Percentiles rank a stretch among this genome's conserved stretches.
Evolutionary conservation across 169 alveolate species (phyloP).

Genomic region (Cryptosporidium muris): DNA sequence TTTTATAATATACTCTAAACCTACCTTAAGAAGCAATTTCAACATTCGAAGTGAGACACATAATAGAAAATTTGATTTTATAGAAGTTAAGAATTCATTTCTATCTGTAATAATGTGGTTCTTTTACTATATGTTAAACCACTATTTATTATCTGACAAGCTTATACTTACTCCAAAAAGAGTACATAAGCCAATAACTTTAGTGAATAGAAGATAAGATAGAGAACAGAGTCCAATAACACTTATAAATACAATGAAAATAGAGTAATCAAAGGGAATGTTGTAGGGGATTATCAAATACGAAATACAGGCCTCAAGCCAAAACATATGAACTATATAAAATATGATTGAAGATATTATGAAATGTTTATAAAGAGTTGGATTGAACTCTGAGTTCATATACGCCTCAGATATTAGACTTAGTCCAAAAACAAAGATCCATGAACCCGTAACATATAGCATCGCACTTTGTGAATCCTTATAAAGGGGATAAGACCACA

Average conservation of each 20-base stretch:
- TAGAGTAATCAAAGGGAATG: conserved; percentile 34
- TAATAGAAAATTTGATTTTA: no score
- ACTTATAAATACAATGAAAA: conserved; percentile 14
- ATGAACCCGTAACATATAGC: conserved; percentile 44
- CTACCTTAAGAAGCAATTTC: background rate
- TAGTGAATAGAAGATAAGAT: conserved; percentile 21
- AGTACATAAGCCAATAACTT: conserved; percentile 24
- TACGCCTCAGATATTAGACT: conserved; percentile 20
- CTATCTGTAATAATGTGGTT: no score
- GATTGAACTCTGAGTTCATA: conserved; percentile 15
- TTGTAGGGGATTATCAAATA: conserved; percentile 40
- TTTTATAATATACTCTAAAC: background rate
- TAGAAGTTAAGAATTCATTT: no score
- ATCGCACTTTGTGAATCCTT: conserved; percentile 31
- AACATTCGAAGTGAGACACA: no score
- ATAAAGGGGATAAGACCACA: conserved; percentile 69
- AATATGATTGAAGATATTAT: conserved; percentile 53
- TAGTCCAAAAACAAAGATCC: conserved; percentile 54
- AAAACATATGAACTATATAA: conserved; percentile 53
- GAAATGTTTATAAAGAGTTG: conserved; percentile 36
- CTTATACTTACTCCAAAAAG: conserved; percentile 32
- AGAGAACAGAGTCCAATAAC: background rate
- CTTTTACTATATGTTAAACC: no score
- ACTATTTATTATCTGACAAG: background rate
- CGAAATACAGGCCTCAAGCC: conserved; percentile 33